A percentile compares a stretch with the other conserved stretches of the same genome.
phyloP scores from a whole-genome alignment of 2,329 filamentous ascomycete genomes.

The Colletotrichum sp. region DNA sequence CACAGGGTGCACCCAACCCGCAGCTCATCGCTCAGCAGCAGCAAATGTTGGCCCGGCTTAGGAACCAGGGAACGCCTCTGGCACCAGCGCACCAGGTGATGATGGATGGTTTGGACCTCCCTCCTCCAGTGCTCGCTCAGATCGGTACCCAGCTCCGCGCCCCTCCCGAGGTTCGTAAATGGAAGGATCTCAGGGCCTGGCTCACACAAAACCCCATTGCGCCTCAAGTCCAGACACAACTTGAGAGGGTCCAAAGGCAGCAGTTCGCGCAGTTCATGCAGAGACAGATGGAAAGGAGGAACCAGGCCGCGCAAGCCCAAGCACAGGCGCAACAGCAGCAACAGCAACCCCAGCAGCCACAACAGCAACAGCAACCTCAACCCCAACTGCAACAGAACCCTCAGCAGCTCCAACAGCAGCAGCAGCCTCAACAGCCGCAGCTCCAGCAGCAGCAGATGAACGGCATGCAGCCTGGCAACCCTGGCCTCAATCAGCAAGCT shows the following conservation, averaged over 20 bases:
- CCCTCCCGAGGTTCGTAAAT: constrained; percentile 52
- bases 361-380: constrained; percentile 29
- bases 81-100: constrained; percentile 38
- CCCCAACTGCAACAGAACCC: constrained; percentile 19
- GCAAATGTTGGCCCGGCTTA: constrained; percentile 26
- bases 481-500: background rate
- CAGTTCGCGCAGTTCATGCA: constrained; percentile 39
- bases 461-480: constrained; percentile 10
- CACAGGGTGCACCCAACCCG: constrained; percentile 29
- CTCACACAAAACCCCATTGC: constrained; percentile 40
- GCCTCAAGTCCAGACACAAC: constrained; percentile 32
- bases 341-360: constrained; percentile 29
- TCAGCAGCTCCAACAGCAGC: constrained; percentile 21
- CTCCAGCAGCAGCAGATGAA: constrained; percentile 20
- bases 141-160: constrained; percentile 30
- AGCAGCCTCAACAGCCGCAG: constrained; percentile 25
- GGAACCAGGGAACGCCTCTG: constrained; percentile 23
- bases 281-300: constrained; percentile 21
- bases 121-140: constrained; percentile 35
- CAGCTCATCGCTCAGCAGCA: constrained; percentile 29
- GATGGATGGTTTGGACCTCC: constrained; percentile 56
- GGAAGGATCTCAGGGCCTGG: constrained; percentile 51
- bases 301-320: constrained; percentile 16
- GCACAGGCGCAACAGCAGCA: constrained; percentile 26
- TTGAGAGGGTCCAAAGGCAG: constrained; percentile 38